These are phyloP conservation scores for Clonostachys rosea DNA, from an alignment of 2,329 filamentous ascomycete genomes.

Conservation along the genomic window DNA sequence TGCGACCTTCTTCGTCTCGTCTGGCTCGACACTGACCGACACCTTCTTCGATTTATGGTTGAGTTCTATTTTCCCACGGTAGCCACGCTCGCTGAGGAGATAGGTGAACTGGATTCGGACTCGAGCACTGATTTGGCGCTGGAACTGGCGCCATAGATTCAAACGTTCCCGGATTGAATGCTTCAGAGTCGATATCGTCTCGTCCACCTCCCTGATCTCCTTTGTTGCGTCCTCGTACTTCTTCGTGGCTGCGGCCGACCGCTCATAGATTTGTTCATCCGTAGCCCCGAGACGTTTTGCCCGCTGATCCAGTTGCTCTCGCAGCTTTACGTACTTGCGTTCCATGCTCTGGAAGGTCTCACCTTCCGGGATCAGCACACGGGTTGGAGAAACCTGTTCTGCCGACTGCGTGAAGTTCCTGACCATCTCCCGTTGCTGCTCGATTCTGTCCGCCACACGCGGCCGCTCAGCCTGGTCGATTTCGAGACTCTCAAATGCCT, in stretches of 20 bases:
- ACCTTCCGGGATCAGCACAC: slow-evolving; percentile 59
- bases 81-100: slow-evolving; percentile 83
- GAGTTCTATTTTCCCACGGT: slow-evolving; percentile 74
- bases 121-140: slow-evolving; percentile 77
- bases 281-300: slow-evolving; percentile 56
- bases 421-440: slow-evolving; percentile 41
- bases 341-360: slow-evolving; percentile 57
- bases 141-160: slow-evolving; percentile 75
- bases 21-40: slow-evolving; percentile 71
- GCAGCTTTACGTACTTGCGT: slow-evolving; percentile 48
- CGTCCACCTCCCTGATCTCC: slow-evolving; percentile 30
- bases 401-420: slow-evolving; percentile 52
- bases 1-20: slow-evolving; percentile 63
- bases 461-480: slow-evolving; percentile 38
- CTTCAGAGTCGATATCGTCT: slow-evolving; percentile 41
- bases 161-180: slow-evolving; percentile 65
- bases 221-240: slow-evolving; percentile 36
- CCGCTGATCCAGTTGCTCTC: slow-evolving; percentile 52
- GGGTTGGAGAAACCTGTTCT: slow-evolving; percentile 39
- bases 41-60: slow-evolving; percentile 73
- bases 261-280: slow-evolving; percentile 58
- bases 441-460: slow-evolving; percentile 38
- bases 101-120: slow-evolving; percentile 85
- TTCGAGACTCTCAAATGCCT: slow-evolving; percentile 45
- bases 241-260: slow-evolving; percentile 30